Evolutionary conservation across 371 early-diverging fungal species (phyloP), one percentile per base, ranked within the genome.

Genomic region (Phascolomyces articulosus): DNA sequence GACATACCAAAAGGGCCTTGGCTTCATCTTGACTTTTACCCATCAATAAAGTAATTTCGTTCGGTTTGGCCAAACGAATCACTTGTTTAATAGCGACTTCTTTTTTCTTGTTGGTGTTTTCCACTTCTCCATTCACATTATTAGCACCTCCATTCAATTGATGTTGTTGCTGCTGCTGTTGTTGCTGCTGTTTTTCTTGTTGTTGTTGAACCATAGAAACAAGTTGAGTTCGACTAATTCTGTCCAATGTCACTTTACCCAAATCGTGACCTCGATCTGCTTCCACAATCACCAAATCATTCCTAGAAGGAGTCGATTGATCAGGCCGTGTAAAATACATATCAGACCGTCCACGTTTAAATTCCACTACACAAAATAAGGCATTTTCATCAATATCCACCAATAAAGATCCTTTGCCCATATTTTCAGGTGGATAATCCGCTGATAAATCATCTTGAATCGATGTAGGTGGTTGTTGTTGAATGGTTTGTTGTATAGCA

Each of bases 241-340:
- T 93, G 71, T 94, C 96, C 64, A 97, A 84, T 0, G 97, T 88
- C 55, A 98, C 88, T 62, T 93, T 91, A 23, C 98, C 98, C 41
- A 98, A 80, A 72, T 98, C 98, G 58, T 92, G 92, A 23, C 98
- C 98, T 38, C 98, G 90, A 73, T 98, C 98, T 2, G 96, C 98
- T 75, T 98, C 98, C 1, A 96, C 97, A 62, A 98, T 93, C 15
- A 95, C 96, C 58, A 93, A 74, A 62, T 94, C 94, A 13, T 91
- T 90, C 11, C 61, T 21, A 24, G 66, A 60, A 20, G 62, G 56
- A 18, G 60, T 58, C 3, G 51, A 23, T n/a, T 51, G 51, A 51
- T 51, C 51, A 21, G 21, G 21, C 7, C 24, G 21, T 80, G 92
- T 93, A 70, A 89, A 93, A 74, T 90, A 96, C 48, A 90, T 78